phyloP scores from a whole-genome alignment of 2,329 filamentous ascomycete genomes.

The Pyricularia grisea region DNA sequence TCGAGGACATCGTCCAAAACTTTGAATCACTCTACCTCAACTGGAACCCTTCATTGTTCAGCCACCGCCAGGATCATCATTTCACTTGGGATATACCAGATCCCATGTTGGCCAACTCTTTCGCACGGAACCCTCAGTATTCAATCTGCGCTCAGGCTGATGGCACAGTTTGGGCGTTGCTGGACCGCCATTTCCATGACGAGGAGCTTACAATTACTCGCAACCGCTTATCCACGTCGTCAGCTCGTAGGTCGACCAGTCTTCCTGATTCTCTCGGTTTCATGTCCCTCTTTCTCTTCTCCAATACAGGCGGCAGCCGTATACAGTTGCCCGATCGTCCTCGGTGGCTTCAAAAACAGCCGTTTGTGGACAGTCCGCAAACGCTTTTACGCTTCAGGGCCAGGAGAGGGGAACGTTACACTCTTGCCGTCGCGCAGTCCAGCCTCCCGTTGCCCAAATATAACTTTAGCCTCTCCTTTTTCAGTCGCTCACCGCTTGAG shows the following conservation, averaged over 20 bases:
- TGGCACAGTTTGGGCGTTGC: constrained; percentile 70
- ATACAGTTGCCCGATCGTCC: constrained; percentile 60
- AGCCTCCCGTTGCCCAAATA: constrained; percentile 64
- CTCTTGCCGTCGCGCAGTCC: constrained; percentile 56
- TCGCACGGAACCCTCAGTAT: constrained; percentile 63
- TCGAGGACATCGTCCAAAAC: constrained; percentile 79
- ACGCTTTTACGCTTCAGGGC: constrained; percentile 69
- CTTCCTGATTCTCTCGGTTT: constrained; percentile 58
- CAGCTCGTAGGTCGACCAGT: constrained; percentile 13
- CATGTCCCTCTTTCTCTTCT: constrained; percentile 79
- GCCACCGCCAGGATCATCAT: constrained; percentile 76
- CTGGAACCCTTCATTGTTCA: constrained; percentile 86
- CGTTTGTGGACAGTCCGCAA: constrained; percentile 92
- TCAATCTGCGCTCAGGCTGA: constrained; percentile 49
- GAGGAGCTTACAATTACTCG: constrained; percentile 49
- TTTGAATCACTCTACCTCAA: constrained; percentile 97
- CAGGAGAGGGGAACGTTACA: constrained; percentile 31
- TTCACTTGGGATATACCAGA: constrained; percentile 66
- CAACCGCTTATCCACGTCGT: constrained; percentile 15
- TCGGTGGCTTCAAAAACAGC: constrained; percentile 56
- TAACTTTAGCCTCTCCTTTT: constrained; percentile 79
- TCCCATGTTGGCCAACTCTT: constrained; percentile 39
- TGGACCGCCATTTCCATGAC: constrained; percentile 78
- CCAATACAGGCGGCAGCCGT: constrained; percentile 48
- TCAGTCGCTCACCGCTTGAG: constrained; percentile 55